Base-by-base conservation (phyloP, 805 yeast species). In the Pichia cabralensis region DNA sequence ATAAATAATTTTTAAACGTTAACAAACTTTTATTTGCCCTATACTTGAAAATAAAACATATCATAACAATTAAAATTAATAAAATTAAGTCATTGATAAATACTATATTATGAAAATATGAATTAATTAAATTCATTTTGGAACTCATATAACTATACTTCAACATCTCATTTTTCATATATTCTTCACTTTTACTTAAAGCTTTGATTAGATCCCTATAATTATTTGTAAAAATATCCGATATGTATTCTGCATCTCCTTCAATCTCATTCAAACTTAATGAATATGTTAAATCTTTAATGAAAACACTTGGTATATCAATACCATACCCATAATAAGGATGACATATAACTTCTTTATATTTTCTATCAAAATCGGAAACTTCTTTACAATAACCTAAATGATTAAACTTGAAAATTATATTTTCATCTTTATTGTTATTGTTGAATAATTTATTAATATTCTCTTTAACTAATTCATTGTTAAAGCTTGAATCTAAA, bases 251-350 rank as follows among this genome's bases (percentile, higher is more conserved):
- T 5, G 67, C 53, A 41, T 67, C 59, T 6, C 65, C 59, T 6
- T 36, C 60, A 48, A 31, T 56, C 55, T 4, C 34, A 11, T 26
- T 22, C 6, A 8, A 4, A 14, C 31, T 35, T 69, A 50, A 41
- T 66, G 73, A 3, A 53, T 54, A 4, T 73, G 32, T 75, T 10
- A 74, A 60, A 49, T 74, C 80, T 36, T 65, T 58, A 9, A 71
- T 57, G 12, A 71, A 50, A 11, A 66, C 65, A 7, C 70, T 56
- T 8, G 67, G 51, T 12, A 71, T 44, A 46, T 74, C 76, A 36
- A 33, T 20, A 9, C 43, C 41, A 29, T 30, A 27, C 17, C 26
- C 36, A 22, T 30, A 36, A 22, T 21, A 23, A 3, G 35, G 22
- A 22, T 42, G 41, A 24, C 47, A 43, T 13, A 26, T 9, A 13